These are phyloP conservation scores for Russula olivacea DNA, from an alignment of 768 basidiomycete genomes.

Conservation along the genomic window DNA sequence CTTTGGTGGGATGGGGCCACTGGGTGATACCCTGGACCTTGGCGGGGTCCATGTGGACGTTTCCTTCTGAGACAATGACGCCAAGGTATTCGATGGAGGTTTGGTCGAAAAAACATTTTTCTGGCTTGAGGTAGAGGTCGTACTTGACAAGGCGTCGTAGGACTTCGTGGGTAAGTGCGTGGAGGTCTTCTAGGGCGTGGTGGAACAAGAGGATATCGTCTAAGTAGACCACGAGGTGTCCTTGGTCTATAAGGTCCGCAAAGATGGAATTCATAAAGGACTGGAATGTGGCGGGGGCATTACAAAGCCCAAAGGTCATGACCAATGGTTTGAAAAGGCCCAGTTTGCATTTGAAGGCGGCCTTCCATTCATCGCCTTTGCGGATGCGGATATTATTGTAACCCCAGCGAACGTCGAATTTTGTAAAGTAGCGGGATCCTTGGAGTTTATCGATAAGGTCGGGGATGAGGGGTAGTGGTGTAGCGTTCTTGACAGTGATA, in stretches of 20 bases:
- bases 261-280: background rate
- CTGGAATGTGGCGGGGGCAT: background rate
- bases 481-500: no score
- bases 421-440: background rate
- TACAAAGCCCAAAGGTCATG: background rate
- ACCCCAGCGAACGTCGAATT: background rate
- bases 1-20: fast-evolving
- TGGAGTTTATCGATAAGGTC: background rate
- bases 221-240: background rate
- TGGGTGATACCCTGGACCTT: background rate
- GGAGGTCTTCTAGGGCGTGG: background rate
- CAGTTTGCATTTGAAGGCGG: background rate
- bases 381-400: background rate
- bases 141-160: background rate
- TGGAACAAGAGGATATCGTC: background rate
- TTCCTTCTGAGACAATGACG: background rate
- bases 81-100: background rate
- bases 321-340: background rate
- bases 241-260: fast-evolving
- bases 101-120: background rate
- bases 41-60: background rate
- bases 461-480: background rate
- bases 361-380: background rate
- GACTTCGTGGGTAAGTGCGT: background rate
- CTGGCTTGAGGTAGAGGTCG: background rate